Evolutionary conservation across 495 filamentous ascomycete species (phyloP), one percentile per base, ranked within the genome.

Genomic region (Durotheca rogersii): DNA sequence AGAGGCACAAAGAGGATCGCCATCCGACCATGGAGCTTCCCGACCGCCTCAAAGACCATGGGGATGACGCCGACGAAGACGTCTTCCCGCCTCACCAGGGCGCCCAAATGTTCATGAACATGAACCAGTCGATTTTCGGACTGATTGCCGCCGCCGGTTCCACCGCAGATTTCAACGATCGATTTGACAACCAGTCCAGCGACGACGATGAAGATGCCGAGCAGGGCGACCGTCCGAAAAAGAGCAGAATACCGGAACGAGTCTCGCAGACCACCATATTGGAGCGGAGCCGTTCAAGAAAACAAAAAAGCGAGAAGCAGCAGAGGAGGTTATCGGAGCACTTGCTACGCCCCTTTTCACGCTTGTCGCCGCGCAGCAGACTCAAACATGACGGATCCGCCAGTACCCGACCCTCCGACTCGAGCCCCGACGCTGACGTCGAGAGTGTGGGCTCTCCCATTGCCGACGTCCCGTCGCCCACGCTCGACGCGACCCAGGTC

Each of bases 51-150:
- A 81, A 79, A 61, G 82, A 88, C 63, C 82, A 83, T 30, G 84
- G 81, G 30, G 87, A 90, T 64, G 67, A 70, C 18, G 60, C 53
- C 2, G 76, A 79, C 16, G 81, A 90, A 46, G 90, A 93, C 68
- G 86, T 85, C 33, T 81, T 83, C 10, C 84, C 84, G 16, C 81
- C 83, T 2, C 72, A 64, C 34, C 72, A 75, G 41, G 67, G 64
- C 17, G 66, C 73, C 6, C 64, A 68, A 38, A 73, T 77, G 62
- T 72, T 73, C 35, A 74, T 76, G 74, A 87, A 88, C 55, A 88
- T 95, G 87, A 92, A 96, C 68, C 91, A 96, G 71, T 92, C 88
- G 39, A 79, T 98, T 41, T 95, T 96, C 68, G 90, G 89, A 41
- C 79, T 98, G 69, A 91, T 98, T 51, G 88, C 91, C 11, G 87